Evolutionary conservation across 257 asterid species (phyloP).

Genomic region (Forsythia suspensa): DNA sequence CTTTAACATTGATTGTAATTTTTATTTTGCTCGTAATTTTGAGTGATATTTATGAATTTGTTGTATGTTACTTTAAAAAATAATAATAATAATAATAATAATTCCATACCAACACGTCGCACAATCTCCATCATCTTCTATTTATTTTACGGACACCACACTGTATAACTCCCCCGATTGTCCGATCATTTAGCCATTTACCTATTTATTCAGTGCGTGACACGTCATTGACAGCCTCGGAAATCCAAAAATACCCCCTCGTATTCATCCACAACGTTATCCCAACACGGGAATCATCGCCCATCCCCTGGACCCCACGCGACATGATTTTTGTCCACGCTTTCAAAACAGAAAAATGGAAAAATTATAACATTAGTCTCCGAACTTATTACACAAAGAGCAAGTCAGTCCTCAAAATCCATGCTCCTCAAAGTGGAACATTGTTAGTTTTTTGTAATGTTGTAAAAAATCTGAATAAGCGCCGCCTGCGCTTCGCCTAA

Average conservation of each 20-base stretch:
- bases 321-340: conserved; percentile 8
- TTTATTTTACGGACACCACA: conserved; percentile 8
- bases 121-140: conserved; percentile 2
- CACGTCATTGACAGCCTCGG: conserved; percentile 29
- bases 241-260: conserved; percentile 21
- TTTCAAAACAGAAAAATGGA: background rate
- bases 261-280: background rate
- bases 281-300: conserved; percentile 49
- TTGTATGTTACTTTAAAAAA: too few relatives aligned
- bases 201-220: conserved; percentile 28
- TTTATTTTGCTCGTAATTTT: too few relatives aligned
- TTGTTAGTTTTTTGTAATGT: too few relatives aligned
- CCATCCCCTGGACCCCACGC: conserved; percentile 41
- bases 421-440: background rate
- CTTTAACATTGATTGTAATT: too few relatives aligned
- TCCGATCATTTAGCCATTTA: background rate
- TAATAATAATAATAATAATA: too few relatives aligned
- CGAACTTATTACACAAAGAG: background rate
- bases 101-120: conserved; percentile 21
- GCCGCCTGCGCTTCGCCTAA: too few relatives aligned
- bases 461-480: too few relatives aligned
- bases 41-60: too few relatives aligned
- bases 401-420: background rate
- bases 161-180: background rate
- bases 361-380: background rate